Percentiles rank a stretch among this genome's conserved stretches.
Evolutionary conservation across 2,329 filamentous ascomycete genomes (phyloP).

Genomic region (Trichoderma afroharzianum): DNA sequence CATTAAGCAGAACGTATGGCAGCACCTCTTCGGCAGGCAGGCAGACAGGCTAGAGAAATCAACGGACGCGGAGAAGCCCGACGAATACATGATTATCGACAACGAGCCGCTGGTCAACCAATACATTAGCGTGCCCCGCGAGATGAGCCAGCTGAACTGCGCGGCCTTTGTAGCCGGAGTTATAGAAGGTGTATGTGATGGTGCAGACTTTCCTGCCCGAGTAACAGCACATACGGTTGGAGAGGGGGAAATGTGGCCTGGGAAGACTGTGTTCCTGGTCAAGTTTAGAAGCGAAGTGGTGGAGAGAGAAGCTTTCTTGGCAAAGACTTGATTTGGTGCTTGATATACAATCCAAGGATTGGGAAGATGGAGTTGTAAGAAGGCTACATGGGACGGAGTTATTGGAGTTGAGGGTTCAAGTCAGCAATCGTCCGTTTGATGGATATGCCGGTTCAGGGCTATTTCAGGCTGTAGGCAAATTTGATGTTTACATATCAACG

Average conservation of each 20-base stretch:
- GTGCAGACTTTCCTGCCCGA: slow-evolving; percentile 80
- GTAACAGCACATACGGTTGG: slow-evolving; percentile 82
- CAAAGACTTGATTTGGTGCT: slow-evolving; percentile 43
- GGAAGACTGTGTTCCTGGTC: slow-evolving; percentile 91
- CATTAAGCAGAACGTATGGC: slow-evolving; percentile 89
- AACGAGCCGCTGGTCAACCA: slow-evolving; percentile 96
- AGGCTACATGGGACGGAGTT: slow-evolving; percentile 21
- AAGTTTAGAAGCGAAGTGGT: slow-evolving; percentile 89
- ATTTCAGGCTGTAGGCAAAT: background rate
- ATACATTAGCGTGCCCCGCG: slow-evolving; percentile 87
- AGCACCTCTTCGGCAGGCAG: slow-evolving; percentile 83
- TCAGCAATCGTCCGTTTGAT: slow-evolving; percentile 4
- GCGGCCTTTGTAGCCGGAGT: slow-evolving; percentile 94
- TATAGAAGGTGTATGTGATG: slow-evolving; percentile 93
- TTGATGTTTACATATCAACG: background rate
- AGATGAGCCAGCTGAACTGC: slow-evolving; percentile 96
- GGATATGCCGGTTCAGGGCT: background rate
- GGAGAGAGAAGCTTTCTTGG: slow-evolving; percentile 82
- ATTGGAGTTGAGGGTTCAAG: slow-evolving; percentile 18
- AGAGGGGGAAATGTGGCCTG: slow-evolving; percentile 85
- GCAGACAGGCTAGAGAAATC: slow-evolving; percentile 92
- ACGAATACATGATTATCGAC: slow-evolving; percentile 99
- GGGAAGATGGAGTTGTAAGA: slow-evolving; percentile 6
- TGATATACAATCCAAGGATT: background rate
- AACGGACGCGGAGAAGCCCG: slow-evolving; percentile 73